A percentile compares a stretch with the other conserved stretches of the same genome.
Evolutionary conservation across 805 yeast species (phyloP).

Genomic region (Hanseniaspora hatyaiensis): DNA sequence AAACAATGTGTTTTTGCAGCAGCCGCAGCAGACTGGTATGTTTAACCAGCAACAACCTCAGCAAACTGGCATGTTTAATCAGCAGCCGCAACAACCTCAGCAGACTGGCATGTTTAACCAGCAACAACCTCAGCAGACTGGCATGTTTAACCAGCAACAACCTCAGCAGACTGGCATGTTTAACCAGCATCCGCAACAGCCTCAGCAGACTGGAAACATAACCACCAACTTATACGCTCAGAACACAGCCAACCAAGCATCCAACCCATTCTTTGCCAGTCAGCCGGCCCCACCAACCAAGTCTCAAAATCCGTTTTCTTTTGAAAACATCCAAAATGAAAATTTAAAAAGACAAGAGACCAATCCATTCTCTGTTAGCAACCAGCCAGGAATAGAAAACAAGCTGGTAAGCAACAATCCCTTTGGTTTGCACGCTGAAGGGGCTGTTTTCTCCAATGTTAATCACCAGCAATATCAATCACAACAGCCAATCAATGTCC

Average conservation of each 20-base stretch:
- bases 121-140: constrained; percentile 19
- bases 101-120: constrained; percentile 12
- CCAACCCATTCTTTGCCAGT: constrained; percentile 15
- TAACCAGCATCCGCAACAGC: constrained; percentile 18
- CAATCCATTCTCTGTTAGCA: constrained; percentile 18
- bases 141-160: constrained; percentile 17
- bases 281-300: constrained; percentile 15
- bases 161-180: constrained; percentile 21
- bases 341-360: constrained; percentile 19
- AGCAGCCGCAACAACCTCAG: constrained; percentile 19
- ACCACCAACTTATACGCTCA: no score
- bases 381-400: constrained; percentile 6
- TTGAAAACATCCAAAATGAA: constrained; percentile 24
- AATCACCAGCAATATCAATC: background rate
- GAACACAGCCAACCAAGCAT: no score
- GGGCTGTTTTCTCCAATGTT: constrained; percentile 9
- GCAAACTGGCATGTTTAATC: constrained; percentile 17
- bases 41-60: constrained; percentile 9
- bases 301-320: constrained; percentile 35
- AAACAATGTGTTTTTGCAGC: background rate
- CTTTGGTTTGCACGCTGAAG: constrained; percentile 6
- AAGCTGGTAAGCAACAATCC: constrained; percentile 13
- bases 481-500: background rate
- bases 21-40: background rate
- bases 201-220: background rate